These are phyloP conservation scores for Westerdykella aurantiaca DNA, from an alignment of 2,329 filamentous ascomycete genomes.

Conservation along the genomic window DNA sequence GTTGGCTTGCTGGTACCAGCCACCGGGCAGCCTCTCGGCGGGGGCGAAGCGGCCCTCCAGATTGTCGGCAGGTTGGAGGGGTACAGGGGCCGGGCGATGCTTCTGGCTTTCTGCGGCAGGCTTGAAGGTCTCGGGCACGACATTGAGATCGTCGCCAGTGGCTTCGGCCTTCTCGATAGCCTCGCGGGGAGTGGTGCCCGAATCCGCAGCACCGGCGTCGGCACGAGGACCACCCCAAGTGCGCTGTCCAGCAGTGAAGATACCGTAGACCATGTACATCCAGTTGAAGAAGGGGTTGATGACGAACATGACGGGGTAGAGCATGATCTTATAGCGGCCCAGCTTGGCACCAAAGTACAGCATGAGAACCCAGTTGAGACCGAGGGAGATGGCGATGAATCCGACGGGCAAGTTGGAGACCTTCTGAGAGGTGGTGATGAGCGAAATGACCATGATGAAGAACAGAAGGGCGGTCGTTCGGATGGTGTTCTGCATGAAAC, in stretches of 20 bases:
- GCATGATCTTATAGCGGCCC: conserved; percentile 84
- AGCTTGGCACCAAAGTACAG: conserved; percentile 88
- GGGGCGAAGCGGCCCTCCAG: conserved; percentile 75
- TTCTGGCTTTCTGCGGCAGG: conserved; percentile 48
- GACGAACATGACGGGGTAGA: conserved; percentile 93
- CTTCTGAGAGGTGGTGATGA: conserved; percentile 76
- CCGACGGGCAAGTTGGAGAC: conserved; percentile 77
- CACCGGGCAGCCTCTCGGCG: conserved; percentile 60
- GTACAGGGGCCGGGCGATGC: conserved; percentile 47
- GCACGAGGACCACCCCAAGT: conserved; percentile 94
- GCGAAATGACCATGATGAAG: conserved; percentile 84
- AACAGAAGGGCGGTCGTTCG: conserved; percentile 89
- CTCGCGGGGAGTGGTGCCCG: conserved; percentile 68
- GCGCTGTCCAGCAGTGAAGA: conserved; percentile 87
- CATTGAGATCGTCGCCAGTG: conserved; percentile 79
- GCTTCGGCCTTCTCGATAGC: conserved; percentile 77
- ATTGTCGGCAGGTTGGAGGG: conserved; percentile 66
- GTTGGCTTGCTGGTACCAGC: conserved; percentile 64
- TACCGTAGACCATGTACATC: conserved; percentile 96
- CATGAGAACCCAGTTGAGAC: conserved; percentile 93
- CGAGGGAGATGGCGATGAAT: conserved; percentile 87
- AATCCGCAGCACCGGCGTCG: conserved; percentile 76
- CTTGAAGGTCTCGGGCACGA: conserved; percentile 80
- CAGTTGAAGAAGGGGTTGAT: conserved; percentile 97
- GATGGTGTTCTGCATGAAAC: conserved; percentile 95